Evolutionary conservation across 352 stramenopile species (phyloP).

Genomic region (Phytophthora constricta): DNA sequence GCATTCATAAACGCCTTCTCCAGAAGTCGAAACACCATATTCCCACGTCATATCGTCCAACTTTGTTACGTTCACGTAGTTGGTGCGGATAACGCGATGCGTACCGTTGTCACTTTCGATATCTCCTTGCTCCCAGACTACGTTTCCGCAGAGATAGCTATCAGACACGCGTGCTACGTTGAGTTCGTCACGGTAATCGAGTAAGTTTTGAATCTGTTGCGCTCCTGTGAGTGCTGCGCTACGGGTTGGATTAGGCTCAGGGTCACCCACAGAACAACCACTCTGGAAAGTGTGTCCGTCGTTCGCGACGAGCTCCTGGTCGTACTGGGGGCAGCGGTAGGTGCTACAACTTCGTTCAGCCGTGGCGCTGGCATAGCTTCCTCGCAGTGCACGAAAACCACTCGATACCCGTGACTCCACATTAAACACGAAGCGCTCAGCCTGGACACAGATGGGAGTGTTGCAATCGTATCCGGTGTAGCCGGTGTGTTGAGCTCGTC

Average conservation of each 20-base stretch:
- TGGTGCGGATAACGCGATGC: constrained; percentile 81
- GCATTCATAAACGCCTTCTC: constrained; percentile 96
- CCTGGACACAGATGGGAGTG: constrained; percentile 96
- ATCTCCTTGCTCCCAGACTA: constrained; percentile 93
- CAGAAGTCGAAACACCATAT: constrained; percentile 55
- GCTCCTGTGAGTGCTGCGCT: constrained; percentile 29
- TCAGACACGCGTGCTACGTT: constrained; percentile 72
- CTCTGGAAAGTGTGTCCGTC: constrained; percentile 94
- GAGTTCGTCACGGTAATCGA: constrained; percentile 56
- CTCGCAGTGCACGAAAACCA: constrained; percentile 60
- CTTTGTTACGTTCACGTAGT: constrained; percentile 94
- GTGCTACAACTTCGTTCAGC: constrained; percentile 43
- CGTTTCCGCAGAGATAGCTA: constrained; percentile 85
- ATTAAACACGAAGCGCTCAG: constrained; percentile 92
- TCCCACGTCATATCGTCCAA: constrained; percentile 73
- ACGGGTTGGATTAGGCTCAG: constrained; percentile 54
- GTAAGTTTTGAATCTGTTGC: constrained; percentile 58
- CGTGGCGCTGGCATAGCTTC: constrained; percentile 56
- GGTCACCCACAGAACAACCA: constrained; percentile 87
- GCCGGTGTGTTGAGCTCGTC: constrained; percentile 90
- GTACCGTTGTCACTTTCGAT: constrained; percentile 66
- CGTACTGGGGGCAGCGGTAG: constrained; percentile 84
- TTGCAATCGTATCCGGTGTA: constrained; percentile 97
- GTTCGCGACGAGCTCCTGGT: constrained; percentile 91
- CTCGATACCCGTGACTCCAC: constrained; percentile 39